Conservation (phyloP, 2,329 filamentous ascomycete species). For the Sporothrix luriei region DNA sequence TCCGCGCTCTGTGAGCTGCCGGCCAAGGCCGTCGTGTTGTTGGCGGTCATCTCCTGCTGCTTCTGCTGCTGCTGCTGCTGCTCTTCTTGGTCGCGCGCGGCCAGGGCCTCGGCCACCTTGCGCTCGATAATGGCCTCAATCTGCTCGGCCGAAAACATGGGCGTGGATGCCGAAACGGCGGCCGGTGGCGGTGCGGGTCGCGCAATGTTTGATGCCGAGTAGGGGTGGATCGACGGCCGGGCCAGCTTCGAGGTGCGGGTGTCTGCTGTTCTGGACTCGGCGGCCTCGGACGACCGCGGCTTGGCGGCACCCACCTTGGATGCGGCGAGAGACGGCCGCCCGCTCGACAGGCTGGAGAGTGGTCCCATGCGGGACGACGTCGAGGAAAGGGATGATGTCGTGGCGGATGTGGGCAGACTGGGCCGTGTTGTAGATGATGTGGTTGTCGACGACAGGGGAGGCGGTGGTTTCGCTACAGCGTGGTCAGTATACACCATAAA, state of each 20-base stretch:
- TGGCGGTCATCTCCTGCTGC: conserved; percentile 35
- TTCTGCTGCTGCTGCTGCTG: conserved; percentile 43
- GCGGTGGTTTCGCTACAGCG: conserved; percentile 29
- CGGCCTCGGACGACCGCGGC: conserved; percentile 44
- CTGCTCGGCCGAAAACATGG: conserved; percentile 63
- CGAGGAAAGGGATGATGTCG: conserved; percentile 39
- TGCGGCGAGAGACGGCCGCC: conserved; percentile 21
- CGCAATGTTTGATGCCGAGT: conserved; percentile 27
- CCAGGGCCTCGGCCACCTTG: conserved; percentile 86
- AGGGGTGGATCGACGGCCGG: conserved; percentile 39
- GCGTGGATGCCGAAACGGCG: conserved; percentile 38
- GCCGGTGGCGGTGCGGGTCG: conserved; percentile 32
- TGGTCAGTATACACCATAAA: conserved; percentile 88
- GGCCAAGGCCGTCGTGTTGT: neutral
- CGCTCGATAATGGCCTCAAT: conserved; percentile 92
- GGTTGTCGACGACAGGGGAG: neutral
- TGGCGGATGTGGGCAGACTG: conserved; percentile 40
- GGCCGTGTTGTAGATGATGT: conserved; percentile 26
- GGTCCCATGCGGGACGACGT: conserved; percentile 31
- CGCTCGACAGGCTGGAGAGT: conserved; percentile 42
- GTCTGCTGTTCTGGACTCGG: neutral
- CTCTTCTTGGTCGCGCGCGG: conserved; percentile 64
- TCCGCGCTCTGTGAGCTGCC: neutral
- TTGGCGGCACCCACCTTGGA: conserved; percentile 30
- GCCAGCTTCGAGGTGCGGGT: conserved; percentile 46